Base-by-base conservation (phyloP, 306 rosid genomes). In the Urtica urens region DNA sequence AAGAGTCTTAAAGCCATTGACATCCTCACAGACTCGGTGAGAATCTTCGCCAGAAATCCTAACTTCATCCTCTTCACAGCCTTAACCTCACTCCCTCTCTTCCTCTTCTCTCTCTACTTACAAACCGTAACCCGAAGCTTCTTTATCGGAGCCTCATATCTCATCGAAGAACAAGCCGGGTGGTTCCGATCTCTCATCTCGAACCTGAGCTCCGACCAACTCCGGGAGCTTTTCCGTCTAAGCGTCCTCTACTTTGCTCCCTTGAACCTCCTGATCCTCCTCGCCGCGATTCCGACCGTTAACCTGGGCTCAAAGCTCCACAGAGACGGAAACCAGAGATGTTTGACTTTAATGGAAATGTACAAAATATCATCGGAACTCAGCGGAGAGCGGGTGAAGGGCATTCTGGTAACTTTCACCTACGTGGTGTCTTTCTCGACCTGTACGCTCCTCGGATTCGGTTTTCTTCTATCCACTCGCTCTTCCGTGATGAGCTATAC, bases 31-130 rank as follows among this genome's bases (percentile, higher is more conserved):
- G 65, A 86, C 74, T 62, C 88, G 15, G 15, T 49, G 1, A 31
- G 51, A 14, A 48, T 67, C 63, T 55, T 43, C 53, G 12, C 64
- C 46, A 21, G 17, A 68, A 78, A 69, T 57, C 59, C 53, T 41
- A 86, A 72, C 35, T 81, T 86, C 66, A 65, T 62, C 60, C 24
- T 74, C 70, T 61, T 81, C 70, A 49, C 65, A 14, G 18, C 71
- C 51, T 23, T 77, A 53, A 33, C 51, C 60, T 67, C 77, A 2
- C 63, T 77, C 21, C 87, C 79, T 44, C 68, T 77, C 49, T 70
- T 72, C 38, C 49, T 57, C 63, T 58, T 76, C 63, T 66, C 62
- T 63, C 18, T 72, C 56, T 69, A 67, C 63, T 60, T 54, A 14
- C 81, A 82, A 62, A 30, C 16, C 19, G 20, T 24, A 49, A 63